Conservation (phyloP, 768 basidiomycete species). For the Leccinum longicurvipes region DNA sequence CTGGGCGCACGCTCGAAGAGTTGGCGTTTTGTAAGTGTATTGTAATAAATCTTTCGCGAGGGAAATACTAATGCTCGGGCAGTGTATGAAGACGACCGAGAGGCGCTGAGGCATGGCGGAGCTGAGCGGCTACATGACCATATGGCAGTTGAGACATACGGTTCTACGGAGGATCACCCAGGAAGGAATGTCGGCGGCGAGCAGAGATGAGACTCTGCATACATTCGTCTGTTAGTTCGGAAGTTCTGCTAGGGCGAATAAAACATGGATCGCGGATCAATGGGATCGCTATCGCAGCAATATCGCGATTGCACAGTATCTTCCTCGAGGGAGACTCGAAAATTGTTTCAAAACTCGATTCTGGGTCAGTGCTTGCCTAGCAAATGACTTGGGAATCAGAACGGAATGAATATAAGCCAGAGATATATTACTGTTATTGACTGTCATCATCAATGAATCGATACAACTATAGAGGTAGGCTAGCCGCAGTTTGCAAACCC, state of each 20-base stretch:
- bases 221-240: not conserved
- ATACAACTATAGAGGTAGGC: slow-evolving; percentile 17
- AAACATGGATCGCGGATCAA: not conserved
- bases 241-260: not conserved
- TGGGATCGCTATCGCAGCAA: too few species aligned
- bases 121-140: not conserved
- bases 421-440: too few species aligned
- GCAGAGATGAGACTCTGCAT: not conserved
- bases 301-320: too few species aligned
- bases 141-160: not conserved
- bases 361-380: too few species aligned
- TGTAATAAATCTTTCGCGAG: not conserved
- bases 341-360: too few species aligned
- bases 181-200: not conserved
- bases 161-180: not conserved
- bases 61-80: not conserved
- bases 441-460: too few species aligned
- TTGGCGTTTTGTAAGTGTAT: not conserved
- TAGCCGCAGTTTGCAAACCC: slow-evolving; percentile 36
- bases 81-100: not conserved
- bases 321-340: too few species aligned
- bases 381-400: too few species aligned
- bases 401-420: too few species aligned
- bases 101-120: not conserved
- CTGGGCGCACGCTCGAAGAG: not conserved